Evolutionary conservation across 1,139 yeast genomes (phyloP).

Genomic region (Pneumocystis sp.): DNA sequence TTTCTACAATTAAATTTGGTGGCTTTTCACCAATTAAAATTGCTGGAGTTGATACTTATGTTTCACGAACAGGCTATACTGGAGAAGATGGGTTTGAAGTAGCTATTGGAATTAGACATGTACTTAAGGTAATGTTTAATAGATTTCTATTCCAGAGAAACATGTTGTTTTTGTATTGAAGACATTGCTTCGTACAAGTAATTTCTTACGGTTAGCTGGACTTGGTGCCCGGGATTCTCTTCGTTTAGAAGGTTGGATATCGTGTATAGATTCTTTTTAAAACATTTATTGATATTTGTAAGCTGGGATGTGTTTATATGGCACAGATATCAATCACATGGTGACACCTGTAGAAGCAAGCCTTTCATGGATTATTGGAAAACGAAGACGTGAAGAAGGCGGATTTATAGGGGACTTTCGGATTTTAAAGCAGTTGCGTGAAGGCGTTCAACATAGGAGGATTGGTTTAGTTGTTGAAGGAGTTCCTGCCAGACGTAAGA

Average conservation of each 20-base stretch:
- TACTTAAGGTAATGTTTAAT: not conserved
- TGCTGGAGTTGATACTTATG: constrained; percentile 23
- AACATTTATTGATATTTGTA: not conserved
- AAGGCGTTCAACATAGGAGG: constrained; percentile 47
- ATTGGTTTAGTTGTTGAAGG: constrained; percentile 61
- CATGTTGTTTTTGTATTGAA: constrained; percentile 46
- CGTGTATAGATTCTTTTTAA: not conserved
- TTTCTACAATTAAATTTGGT: constrained; percentile 59
- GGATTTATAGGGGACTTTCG: constrained; percentile 66
- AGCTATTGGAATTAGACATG: constrained; percentile 5
- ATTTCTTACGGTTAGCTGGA: constrained; percentile 66
- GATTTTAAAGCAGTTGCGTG: constrained; percentile 54
- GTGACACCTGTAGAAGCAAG: constrained; percentile 82
- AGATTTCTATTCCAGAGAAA: constrained; percentile 53
- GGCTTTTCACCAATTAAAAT: constrained; percentile 44
- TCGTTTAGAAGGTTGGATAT: constrained; percentile 43
- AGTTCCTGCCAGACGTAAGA: constrained; percentile 61
- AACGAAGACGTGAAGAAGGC: constrained; percentile 46
- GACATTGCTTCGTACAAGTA: constrained; percentile 39
- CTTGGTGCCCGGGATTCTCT: constrained; percentile 93
- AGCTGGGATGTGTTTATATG: constrained; percentile 97
- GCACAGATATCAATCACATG: constrained; percentile 72
- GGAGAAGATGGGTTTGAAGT: constrained; percentile 94
- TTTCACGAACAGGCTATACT: constrained; percentile 91
- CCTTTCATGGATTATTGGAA: constrained; percentile 77